These are phyloP conservation scores for Mycotypha africana DNA, from an alignment of 371 early-diverging fungal species.

Conservation along the genomic window DNA sequence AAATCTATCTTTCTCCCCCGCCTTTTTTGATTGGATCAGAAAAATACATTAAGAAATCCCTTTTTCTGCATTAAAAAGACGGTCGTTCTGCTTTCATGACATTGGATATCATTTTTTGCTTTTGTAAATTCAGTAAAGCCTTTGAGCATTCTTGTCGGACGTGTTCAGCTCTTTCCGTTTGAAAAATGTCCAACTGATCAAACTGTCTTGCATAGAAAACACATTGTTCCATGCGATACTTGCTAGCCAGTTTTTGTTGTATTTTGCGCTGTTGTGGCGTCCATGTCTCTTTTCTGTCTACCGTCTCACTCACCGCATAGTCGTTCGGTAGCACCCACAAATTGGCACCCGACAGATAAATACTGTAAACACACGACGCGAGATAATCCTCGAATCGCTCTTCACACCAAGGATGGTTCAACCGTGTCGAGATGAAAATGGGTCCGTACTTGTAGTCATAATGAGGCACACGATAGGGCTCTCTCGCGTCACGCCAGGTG, in stretches of 20 bases:
- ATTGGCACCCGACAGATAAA: conserved; percentile 31
- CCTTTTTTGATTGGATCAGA: too few relatives aligned
- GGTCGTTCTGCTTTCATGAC: too few relatives aligned
- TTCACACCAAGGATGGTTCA: conserved; percentile 40
- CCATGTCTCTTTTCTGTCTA: too few relatives aligned
- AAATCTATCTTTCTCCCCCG: too few relatives aligned
- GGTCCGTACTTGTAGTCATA: conserved; percentile 37
- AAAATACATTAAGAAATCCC: background rate
- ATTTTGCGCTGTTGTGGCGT: conserved; percentile 18
- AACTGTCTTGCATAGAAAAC: conserved; percentile 36
- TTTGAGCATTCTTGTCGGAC: conserved; percentile 34
- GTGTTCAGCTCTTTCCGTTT: conserved; percentile 22
- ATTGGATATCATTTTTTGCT: conserved; percentile 28
- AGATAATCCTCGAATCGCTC: conserved; percentile 38
- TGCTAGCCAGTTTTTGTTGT: conserved; percentile 23
- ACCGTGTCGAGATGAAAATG: conserved; percentile 21
- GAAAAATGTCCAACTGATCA: conserved; percentile 19
- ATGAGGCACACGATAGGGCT: conserved; percentile 27
- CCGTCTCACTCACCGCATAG: conserved; percentile 25
- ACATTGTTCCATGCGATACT: conserved; percentile 35
- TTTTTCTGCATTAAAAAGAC: too few relatives aligned
- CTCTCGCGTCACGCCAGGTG: conserved; percentile 26
- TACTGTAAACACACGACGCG: conserved; percentile 30
- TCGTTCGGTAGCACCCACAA: conserved; percentile 34
- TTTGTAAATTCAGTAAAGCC: conserved; percentile 22